Evolutionary conservation across 1,284 basidiomycete genomes (phyloP).

Genomic region (Austroboletus rostrupii): DNA sequence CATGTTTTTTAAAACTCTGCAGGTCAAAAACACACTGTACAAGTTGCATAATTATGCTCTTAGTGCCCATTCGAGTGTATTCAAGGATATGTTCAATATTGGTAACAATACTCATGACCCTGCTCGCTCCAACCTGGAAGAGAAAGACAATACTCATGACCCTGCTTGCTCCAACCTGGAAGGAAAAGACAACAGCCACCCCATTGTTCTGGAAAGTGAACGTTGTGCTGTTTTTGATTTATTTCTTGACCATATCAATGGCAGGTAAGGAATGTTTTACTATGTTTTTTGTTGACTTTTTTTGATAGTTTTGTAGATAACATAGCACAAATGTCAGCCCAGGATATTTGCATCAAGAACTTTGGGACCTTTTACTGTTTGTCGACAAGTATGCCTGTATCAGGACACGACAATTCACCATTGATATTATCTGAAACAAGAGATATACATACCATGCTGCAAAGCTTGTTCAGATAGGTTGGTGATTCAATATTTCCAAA

Average conservation of each 20-base stretch:
- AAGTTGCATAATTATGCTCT: not conserved
- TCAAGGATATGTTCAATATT: constrained; percentile 2
- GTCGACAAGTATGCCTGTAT: constrained; percentile 8
- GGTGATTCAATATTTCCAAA: not conserved
- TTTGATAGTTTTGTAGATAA: not conserved
- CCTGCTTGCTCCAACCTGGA: not conserved
- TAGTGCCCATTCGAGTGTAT: not conserved
- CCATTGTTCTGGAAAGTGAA: not conserved
- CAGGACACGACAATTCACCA: not conserved
- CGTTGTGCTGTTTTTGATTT: not conserved
- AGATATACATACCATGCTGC: not conserved
- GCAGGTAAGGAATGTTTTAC: not conserved
- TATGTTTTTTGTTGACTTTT: too few relatives aligned
- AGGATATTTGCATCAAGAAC: not conserved
- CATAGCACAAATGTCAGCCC: not conserved
- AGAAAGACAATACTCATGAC: not conserved
- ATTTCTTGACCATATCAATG: constrained; percentile 7
- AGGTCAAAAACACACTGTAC: constrained; percentile 4
- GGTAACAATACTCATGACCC: too few relatives aligned
- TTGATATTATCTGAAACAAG: not conserved
- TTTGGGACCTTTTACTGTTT: not conserved
- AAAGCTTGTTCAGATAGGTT: constrained; percentile 2
- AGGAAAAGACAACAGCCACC: not conserved
- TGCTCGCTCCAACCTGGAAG: too few relatives aligned
- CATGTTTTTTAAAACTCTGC: too few relatives aligned